phyloP scores from a whole-genome alignment of 805 yeast species.

The Candida sonorensis region DNA sequence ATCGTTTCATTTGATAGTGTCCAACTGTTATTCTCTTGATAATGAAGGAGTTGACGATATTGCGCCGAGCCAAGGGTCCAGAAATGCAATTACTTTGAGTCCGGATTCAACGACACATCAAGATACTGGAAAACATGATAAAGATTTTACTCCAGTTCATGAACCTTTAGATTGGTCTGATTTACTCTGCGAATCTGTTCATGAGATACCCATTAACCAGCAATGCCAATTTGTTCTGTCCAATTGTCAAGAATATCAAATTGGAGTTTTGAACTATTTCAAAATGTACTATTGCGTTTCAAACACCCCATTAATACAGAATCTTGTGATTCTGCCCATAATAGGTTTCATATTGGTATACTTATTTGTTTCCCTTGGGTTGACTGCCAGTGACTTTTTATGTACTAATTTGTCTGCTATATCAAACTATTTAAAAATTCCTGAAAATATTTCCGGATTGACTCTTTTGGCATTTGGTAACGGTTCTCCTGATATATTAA shows the following conservation, averaged over 20 bases:
- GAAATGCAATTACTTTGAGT: too few relatives aligned
- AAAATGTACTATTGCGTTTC: constrained; percentile 25
- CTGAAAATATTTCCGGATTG: constrained; percentile 81
- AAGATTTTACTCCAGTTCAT: not conserved
- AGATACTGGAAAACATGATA: too few relatives aligned
- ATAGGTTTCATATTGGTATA: constrained; percentile 20
- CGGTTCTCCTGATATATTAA: constrained; percentile 84
- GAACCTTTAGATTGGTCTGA: constrained; percentile 1
- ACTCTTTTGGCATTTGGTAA: constrained; percentile 88
- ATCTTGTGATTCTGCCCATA: constrained; percentile 17
- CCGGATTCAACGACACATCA: too few relatives aligned
- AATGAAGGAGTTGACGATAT: too few relatives aligned
- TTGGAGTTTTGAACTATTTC: constrained; percentile 25
- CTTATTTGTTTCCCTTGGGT: constrained; percentile 61
- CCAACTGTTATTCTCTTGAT: too few relatives aligned
- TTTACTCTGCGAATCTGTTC: constrained; percentile 15
- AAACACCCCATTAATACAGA: constrained; percentile 5
- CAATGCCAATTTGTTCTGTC: constrained; percentile 24
- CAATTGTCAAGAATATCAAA: constrained; percentile 20
- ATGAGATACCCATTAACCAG: constrained; percentile 13
- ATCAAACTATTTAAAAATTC: constrained; percentile 54
- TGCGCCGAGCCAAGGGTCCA: too few relatives aligned
- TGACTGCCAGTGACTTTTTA: constrained; percentile 76
- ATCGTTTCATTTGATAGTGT: too few relatives aligned
- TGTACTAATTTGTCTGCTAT: constrained; percentile 77